Percentiles rank a stretch among this genome's conserved stretches.
Conservation (phyloP, 2,329 filamentous ascomycete species). For the Metarhizium album region DNA sequence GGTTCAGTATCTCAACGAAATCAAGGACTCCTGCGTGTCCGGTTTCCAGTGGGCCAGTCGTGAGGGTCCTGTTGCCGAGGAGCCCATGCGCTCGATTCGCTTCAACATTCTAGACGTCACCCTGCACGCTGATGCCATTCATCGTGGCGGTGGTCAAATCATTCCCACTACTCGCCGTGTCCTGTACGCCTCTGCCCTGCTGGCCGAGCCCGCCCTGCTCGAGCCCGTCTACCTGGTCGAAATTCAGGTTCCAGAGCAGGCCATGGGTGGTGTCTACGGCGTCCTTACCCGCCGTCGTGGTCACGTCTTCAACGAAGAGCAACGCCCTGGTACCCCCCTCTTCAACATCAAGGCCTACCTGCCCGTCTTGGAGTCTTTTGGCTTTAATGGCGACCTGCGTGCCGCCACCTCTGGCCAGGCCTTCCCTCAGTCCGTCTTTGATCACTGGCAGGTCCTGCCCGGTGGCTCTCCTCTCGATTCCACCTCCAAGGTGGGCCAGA, state of each 20-base stretch:
- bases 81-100: constrained; percentile 93
- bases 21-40: constrained; percentile 99
- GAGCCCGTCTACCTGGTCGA: constrained; percentile 99
- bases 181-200: constrained; percentile 82
- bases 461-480: constrained; percentile 85
- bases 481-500: constrained; percentile 68
- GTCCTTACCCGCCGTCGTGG: constrained; percentile 95
- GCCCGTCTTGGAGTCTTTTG: constrained; percentile 94
- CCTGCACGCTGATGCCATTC: constrained; percentile 97
- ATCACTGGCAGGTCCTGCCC: constrained; percentile 95
- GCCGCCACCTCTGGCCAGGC: constrained; percentile 90
- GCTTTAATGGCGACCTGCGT: constrained; percentile 97
- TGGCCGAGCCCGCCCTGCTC: constrained; percentile 82
- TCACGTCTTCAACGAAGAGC: constrained; percentile 98
- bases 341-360: constrained; percentile 99
- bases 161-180: constrained; percentile 98
- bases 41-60: constrained; percentile 99
- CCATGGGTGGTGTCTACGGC: constrained; percentile 99
- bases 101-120: constrained; percentile 99
- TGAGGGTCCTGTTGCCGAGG: constrained; percentile 94
- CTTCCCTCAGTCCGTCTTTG: constrained; percentile 98
- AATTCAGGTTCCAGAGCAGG: constrained; percentile 96
- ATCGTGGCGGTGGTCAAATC: constrained; percentile 98
- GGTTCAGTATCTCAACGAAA: constrained; percentile 99
- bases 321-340: constrained; percentile 95